Evolutionary conservation across 2,329 filamentous ascomycete genomes (phyloP).

Genomic region (Pseudogymnoascus sp.): DNA sequence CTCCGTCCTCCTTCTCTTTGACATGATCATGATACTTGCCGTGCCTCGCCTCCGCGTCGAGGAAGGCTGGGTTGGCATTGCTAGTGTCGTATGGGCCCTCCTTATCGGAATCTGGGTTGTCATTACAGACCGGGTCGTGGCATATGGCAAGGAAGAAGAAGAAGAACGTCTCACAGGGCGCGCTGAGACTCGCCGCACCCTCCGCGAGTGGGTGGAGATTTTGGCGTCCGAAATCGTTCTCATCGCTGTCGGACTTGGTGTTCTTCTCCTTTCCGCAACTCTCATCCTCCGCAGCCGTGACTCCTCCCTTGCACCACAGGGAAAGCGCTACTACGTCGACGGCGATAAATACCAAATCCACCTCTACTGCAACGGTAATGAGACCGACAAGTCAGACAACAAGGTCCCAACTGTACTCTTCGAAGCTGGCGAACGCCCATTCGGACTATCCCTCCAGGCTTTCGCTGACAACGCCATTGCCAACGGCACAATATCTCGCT

Average conservation of each 20-base stretch:
- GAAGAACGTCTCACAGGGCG: constrained; percentile 88
- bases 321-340: constrained; percentile 72
- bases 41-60: constrained; percentile 69
- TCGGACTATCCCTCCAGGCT: constrained; percentile 69
- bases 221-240: constrained; percentile 65
- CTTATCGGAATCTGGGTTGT: constrained; percentile 73
- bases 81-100: constrained; percentile 74
- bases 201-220: constrained; percentile 78
- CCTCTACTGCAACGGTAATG: constrained; percentile 73
- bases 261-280: constrained; percentile 68
- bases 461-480: constrained; percentile 68
- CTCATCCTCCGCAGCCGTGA: constrained; percentile 75
- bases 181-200: constrained; percentile 70
- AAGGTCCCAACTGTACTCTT: constrained; percentile 72
- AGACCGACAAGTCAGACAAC: constrained; percentile 44
- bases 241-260: constrained; percentile 56
- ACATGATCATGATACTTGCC: constrained; percentile 70
- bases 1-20: constrained; percentile 56
- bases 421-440: constrained; percentile 72
- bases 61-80: constrained; percentile 86
- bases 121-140: constrained; percentile 69
- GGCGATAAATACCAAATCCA: constrained; percentile 80
- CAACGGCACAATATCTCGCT: constrained; percentile 76
- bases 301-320: constrained; percentile 62
- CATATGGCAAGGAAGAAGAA: constrained; percentile 87